Percentiles rank a stretch among this genome's conserved stretches.
Evolutionary conservation across 805 yeast genomes (phyloP).

Genomic region (Kurtzmaniella fragi): DNA sequence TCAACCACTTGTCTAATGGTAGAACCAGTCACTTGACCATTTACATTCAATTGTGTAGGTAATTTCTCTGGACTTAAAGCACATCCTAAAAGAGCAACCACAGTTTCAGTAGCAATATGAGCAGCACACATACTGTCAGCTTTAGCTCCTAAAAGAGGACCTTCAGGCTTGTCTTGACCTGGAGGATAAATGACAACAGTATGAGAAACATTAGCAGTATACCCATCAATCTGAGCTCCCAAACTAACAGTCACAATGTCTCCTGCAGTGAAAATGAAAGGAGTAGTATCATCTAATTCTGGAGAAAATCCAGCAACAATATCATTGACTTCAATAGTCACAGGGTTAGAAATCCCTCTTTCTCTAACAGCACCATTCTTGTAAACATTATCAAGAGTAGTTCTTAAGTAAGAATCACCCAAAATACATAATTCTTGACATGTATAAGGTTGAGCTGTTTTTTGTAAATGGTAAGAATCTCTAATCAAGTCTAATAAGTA

Average conservation of each 20-base stretch:
- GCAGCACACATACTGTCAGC: conserved; percentile 91
- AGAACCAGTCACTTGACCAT: conserved; percentile 55
- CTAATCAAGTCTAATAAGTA: conserved; percentile 65
- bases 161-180: conserved; percentile 52
- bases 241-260: conserved; percentile 80
- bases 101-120: conserved; percentile 83
- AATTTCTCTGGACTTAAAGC: conserved; percentile 71
- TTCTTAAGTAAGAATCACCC: conserved; percentile 70
- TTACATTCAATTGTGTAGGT: conserved; percentile 38
- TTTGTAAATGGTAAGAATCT: conserved; percentile 62
- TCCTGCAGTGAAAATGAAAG: conserved; percentile 56
- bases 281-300: conserved; percentile 59
- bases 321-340: conserved; percentile 79
- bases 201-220: conserved; percentile 82
- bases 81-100: conserved; percentile 70
- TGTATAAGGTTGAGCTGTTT: conserved; percentile 41
- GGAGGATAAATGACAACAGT: conserved; percentile 81
- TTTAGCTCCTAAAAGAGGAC: conserved; percentile 76
- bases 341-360: conserved; percentile 92
- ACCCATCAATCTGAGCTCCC: conserved; percentile 95
- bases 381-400: conserved; percentile 56
- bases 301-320: conserved; percentile 80
- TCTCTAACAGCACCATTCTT: conserved; percentile 62
- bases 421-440: conserved; percentile 72
- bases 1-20: conserved; percentile 74